phyloP scores from a whole-genome alignment of 2,329 filamentous ascomycete genomes.

The Venturia effusa region DNA sequence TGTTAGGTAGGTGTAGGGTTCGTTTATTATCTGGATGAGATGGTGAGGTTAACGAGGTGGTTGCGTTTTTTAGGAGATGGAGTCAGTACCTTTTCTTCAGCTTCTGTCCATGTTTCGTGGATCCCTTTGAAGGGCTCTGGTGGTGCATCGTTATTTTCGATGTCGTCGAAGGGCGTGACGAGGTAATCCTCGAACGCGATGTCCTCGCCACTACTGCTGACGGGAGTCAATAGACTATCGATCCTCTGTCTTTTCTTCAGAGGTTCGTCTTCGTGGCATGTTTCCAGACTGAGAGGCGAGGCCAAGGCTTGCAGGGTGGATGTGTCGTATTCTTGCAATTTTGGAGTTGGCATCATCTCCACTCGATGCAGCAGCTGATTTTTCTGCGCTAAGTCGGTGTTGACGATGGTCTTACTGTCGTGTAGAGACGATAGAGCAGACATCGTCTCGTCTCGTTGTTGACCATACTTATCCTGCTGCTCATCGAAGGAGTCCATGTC shows the following conservation, averaged over 20 bases:
- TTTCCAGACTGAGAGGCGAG: neutral
- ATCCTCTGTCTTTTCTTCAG: neutral
- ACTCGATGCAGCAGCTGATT: neutral
- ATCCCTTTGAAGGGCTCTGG: neutral
- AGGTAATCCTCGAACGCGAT: neutral
- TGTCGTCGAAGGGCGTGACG: neutral
- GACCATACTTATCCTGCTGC: neutral
- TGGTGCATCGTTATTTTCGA: too few species aligned
- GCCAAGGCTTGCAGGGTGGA: neutral
- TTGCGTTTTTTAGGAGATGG: neutral
- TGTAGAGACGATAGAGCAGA: neutral
- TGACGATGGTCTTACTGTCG: neutral
- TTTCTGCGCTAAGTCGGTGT: neutral
- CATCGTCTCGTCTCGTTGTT: neutral
- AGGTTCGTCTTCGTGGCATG: neutral
- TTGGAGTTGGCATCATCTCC: neutral
- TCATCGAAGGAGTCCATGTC: neutral
- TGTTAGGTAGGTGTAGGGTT: conserved; percentile 71
- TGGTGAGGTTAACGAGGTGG: neutral
- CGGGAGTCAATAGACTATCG: neutral
- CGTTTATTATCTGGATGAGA: conserved; percentile 55
- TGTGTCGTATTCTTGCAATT: neutral
- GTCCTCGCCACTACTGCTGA: neutral
- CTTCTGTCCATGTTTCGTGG: neutral
- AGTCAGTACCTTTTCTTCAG: neutral